A percentile compares a stretch with the other conserved stretches of the same genome.
These are phyloP conservation scores for Microdochium nivale DNA, from an alignment of 2,329 filamentous ascomycete species.

Conservation along the genomic window DNA sequence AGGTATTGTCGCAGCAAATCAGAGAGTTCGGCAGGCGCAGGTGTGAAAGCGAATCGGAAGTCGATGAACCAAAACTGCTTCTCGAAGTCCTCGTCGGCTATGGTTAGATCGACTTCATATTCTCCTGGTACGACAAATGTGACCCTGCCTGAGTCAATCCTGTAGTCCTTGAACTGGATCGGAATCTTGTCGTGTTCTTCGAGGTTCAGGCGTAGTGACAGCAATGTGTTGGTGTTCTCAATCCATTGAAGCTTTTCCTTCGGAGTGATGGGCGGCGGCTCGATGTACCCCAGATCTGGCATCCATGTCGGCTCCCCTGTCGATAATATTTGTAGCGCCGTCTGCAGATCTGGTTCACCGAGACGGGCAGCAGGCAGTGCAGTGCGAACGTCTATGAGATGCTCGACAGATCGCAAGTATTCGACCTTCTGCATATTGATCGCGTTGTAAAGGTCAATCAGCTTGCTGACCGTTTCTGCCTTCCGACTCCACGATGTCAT, in stretches of 20 bases:
- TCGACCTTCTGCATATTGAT: constrained; percentile 57
- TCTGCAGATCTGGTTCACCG: constrained; percentile 84
- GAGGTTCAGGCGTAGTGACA: constrained; percentile 76
- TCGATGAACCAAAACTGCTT: constrained; percentile 94
- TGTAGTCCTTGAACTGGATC: constrained; percentile 66
- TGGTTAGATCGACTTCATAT: constrained; percentile 88
- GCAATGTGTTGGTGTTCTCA: constrained; percentile 72
- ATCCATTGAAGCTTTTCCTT: constrained; percentile 67
- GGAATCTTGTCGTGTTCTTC: constrained; percentile 74
- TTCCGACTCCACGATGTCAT: constrained; percentile 85
- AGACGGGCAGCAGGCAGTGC: constrained; percentile 65
- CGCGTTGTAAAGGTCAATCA: constrained; percentile 81
- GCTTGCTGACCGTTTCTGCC: constrained; percentile 68
- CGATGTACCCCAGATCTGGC: constrained; percentile 75
- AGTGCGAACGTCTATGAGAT: constrained; percentile 58
- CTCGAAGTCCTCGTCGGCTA: constrained; percentile 74
- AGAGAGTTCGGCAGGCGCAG: constrained; percentile 52
- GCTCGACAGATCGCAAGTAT: constrained; percentile 31
- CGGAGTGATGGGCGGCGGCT: constrained; percentile 60
- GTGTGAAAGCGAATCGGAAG: constrained; percentile 74
- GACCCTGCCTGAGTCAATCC: constrained; percentile 75
- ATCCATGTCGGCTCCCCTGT: constrained; percentile 71
- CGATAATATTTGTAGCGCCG: constrained; percentile 75
- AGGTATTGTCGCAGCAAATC: constrained; percentile 56
- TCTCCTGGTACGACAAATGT: constrained; percentile 79